Conservation (phyloP, 78 protist species). For the Isochrysis galbana region DNA sequence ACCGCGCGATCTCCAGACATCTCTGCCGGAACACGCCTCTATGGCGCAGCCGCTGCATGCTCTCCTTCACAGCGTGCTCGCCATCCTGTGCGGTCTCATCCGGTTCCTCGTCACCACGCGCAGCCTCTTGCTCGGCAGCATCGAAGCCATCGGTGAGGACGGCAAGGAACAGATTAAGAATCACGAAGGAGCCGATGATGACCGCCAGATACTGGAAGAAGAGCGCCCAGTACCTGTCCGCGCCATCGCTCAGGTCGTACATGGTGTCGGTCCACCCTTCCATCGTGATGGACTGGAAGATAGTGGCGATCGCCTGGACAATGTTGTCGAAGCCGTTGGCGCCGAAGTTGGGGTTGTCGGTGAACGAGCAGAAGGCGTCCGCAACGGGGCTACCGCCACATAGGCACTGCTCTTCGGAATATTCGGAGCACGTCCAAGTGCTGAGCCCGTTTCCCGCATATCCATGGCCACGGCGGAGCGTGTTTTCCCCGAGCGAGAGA, state of each 20-base stretch:
- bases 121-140: neutral
- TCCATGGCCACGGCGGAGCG: no score
- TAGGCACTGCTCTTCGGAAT: neutral
- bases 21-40: no score
- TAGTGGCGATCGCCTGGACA: slow-evolving; percentile 14
- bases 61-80: no score
- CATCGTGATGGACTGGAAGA: slow-evolving; percentile 42
- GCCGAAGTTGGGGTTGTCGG: neutral
- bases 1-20: no score
- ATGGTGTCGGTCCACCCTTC: slow-evolving; percentile 64
- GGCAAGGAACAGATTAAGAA: no score
- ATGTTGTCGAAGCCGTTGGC: slow-evolving; percentile 49
- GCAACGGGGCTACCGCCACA: neutral
- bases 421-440: neutral
- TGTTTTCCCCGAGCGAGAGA: neutral
- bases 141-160: neutral
- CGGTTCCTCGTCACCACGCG: no score
- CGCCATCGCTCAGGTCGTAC: slow-evolving; percentile 27
- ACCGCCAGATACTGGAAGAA: slow-evolving; percentile 46
- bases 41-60: no score
- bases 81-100: no score
- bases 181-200: slow-evolving; percentile 26
- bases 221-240: neutral
- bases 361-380: neutral
- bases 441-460: no score